Evolutionary conservation across 2,329 filamentous ascomycete species (phyloP).

Genomic region (Monilinia vaccinii-corymbosi): DNA sequence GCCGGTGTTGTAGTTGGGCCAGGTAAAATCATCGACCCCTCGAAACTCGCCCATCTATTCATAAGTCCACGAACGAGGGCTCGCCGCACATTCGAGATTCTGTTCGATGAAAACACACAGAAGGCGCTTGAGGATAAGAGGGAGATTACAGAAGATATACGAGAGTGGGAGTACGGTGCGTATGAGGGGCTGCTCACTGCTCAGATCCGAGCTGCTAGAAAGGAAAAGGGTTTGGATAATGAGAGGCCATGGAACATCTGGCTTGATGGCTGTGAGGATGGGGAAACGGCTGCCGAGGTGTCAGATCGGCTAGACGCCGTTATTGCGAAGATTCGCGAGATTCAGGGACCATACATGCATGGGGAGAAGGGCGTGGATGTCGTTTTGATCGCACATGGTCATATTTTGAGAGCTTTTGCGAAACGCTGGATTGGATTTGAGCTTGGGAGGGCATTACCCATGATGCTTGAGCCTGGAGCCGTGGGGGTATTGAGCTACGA

Average conservation of each 20-base stretch:
- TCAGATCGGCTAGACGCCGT: slow-evolving; percentile 39
- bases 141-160: slow-evolving; percentile 35
- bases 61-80: slow-evolving; percentile 40
- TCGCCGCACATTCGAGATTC: slow-evolving; percentile 36
- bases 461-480: slow-evolving; percentile 34
- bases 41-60: slow-evolving; percentile 35
- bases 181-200: slow-evolving; percentile 40
- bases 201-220: slow-evolving; percentile 34
- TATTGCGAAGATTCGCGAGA: slow-evolving; percentile 39
- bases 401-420: slow-evolving; percentile 46
- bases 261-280: slow-evolving; percentile 41
- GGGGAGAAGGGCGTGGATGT: slow-evolving; percentile 39
- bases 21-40: slow-evolving; percentile 40
- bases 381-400: slow-evolving; percentile 38
- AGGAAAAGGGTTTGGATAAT: slow-evolving; percentile 35
- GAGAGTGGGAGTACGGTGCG: slow-evolving; percentile 42
- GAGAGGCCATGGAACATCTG: slow-evolving; percentile 43
- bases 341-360: slow-evolving; percentile 38
- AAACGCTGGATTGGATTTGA: slow-evolving; percentile 44
- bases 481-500: slow-evolving; percentile 32
- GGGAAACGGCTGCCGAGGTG: slow-evolving; percentile 40
- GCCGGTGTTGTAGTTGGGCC: slow-evolving; percentile 36
- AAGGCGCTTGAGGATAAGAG: slow-evolving; percentile 19
- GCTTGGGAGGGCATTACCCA: slow-evolving; percentile 27
- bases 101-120: slow-evolving; percentile 31